Base-by-base conservation (phyloP, 179 eudicot species). In the Amaranthus tricolor region DNA sequence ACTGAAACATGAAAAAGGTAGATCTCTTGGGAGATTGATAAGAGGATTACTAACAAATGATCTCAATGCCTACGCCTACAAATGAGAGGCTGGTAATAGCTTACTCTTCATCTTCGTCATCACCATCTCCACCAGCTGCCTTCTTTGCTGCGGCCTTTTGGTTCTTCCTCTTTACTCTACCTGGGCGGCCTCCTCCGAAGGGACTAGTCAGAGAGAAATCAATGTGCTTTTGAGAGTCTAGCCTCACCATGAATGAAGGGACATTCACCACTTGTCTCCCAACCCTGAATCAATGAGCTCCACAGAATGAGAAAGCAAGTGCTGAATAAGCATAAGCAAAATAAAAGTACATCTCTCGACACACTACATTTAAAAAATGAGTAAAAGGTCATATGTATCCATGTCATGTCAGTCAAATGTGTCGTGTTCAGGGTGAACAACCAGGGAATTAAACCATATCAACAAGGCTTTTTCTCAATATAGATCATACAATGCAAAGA, bases 151-250 rank as follows among this genome's bases (percentile, higher is more conserved):
- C 96, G 16, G 92, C 72, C 75, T 83, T 90, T 84, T 69, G 80
- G 86, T 90, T 90, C 91, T 68, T 90, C 89, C 92, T 63, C 89
- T 90, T 90, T 80, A 90, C 96, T 82, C 96, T 87, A 21, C 96
- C 96, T 45, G 92, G 89, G 5, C 92, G 86, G 40, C 96, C 96
- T 51, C 92, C 96, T 49, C 92, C 92, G 44, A 90, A 86, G 9
- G 92, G 92, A 70, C 96, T 90, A 9, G 88, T 88, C 13, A 90
- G 82, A 16, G 96, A 87, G 86, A 90, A 88, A 60, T 88, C 96
- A 56, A 90, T 90, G 82, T 90, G 96, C 76, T 90, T 90, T 77
- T 88, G 91, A 0, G 92, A 87, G 80, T 90, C 96, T 7, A 90
- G 81, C 73, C 89, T 88, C 62, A 90, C 96, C 89, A 88, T 80